phyloP scores from a whole-genome alignment of 805 yeast species.

The Lipomyces yamanashiensis region DNA sequence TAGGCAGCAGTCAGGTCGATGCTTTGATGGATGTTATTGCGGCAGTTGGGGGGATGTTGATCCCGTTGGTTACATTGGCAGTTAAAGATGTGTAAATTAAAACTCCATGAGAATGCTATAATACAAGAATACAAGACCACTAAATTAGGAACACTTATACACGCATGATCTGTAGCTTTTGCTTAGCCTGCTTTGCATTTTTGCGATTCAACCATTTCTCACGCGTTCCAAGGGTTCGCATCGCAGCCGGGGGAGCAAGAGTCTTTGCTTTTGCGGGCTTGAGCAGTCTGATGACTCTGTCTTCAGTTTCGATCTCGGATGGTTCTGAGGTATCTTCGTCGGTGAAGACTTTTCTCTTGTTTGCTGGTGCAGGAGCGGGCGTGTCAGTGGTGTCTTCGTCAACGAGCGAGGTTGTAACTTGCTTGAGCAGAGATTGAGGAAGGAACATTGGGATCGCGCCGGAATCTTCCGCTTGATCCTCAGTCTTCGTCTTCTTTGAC shows the following conservation, averaged over 20 bases:
- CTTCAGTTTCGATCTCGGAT: conserved; percentile 16
- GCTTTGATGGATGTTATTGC: conserved; percentile 36
- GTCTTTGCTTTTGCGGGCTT: conserved; percentile 1
- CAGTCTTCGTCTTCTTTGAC: background rate
- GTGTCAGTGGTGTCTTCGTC: conserved; percentile 2
- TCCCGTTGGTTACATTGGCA: conserved; percentile 44
- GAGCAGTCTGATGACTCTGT: background rate
- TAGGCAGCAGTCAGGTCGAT: background rate
- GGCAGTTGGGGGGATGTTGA: conserved; percentile 42
- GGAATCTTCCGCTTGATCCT: background rate
- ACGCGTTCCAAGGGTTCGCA: conserved; percentile 2
- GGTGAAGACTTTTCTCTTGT: conserved; percentile 14
- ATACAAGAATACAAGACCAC: background rate
- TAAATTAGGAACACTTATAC: background rate
- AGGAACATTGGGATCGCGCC: conserved; percentile 18
- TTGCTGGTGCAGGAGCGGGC: background rate
- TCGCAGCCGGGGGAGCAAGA: conserved; percentile 29
- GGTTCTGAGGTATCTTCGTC: conserved; percentile 13
- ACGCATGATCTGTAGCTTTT: conserved; percentile 11
- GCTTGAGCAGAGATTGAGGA: conserved; percentile 19
- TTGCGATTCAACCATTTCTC: conserved; percentile 33
- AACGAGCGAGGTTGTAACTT: conserved; percentile 27
- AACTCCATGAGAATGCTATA: background rate
- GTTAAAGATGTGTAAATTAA: conserved; percentile 39
- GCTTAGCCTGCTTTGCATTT: conserved; percentile 35